A percentile compares a stretch with the other conserved stretches of the same genome.
Evolutionary conservation across 2,329 filamentous ascomycete species (phyloP).

Genomic region (Colletotrichum sansevieriae): DNA sequence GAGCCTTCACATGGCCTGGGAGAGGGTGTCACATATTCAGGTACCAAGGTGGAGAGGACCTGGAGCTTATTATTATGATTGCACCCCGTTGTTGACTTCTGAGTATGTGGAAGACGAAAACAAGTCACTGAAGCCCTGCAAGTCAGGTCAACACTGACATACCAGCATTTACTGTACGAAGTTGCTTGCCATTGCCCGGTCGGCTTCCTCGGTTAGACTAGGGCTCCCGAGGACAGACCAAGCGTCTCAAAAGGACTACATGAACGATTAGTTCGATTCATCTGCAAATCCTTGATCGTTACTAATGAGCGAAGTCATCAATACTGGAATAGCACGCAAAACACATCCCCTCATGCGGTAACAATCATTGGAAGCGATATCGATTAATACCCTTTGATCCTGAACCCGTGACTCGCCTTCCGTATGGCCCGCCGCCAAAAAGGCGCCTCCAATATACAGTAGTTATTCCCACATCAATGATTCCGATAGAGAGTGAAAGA

Average conservation of each 20-base stretch:
- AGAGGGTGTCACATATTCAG: no score
- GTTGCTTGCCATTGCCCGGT: no score
- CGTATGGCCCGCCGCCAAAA: conserved; percentile 10
- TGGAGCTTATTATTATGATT: no score
- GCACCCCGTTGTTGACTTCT: no score
- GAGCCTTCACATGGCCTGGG: neutral
- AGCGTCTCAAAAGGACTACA: no score
- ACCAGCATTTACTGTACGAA: neutral
- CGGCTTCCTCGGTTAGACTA: no score
- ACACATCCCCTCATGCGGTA: conserved; percentile 9
- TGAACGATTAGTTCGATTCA: conserved; percentile 9
- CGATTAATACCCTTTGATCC: conserved; percentile 30
- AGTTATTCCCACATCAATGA: conserved; percentile 35
- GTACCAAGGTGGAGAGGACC: no score
- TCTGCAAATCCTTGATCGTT: conserved; percentile 6
- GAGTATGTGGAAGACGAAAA: no score
- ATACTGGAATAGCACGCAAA: neutral
- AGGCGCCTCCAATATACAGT: conserved; percentile 36
- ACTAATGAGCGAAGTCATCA: conserved; percentile 7
- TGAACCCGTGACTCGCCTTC: conserved; percentile 18
- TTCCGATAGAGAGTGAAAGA: conserved; percentile 38
- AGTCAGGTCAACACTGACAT: no score
- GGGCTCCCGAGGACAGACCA: no score
- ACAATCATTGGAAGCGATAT: conserved; percentile 21
- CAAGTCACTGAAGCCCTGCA: no score